These are phyloP conservation scores for Botrytis paeoniae DNA, from an alignment of 2,329 filamentous ascomycete species.

Conservation along the genomic window DNA sequence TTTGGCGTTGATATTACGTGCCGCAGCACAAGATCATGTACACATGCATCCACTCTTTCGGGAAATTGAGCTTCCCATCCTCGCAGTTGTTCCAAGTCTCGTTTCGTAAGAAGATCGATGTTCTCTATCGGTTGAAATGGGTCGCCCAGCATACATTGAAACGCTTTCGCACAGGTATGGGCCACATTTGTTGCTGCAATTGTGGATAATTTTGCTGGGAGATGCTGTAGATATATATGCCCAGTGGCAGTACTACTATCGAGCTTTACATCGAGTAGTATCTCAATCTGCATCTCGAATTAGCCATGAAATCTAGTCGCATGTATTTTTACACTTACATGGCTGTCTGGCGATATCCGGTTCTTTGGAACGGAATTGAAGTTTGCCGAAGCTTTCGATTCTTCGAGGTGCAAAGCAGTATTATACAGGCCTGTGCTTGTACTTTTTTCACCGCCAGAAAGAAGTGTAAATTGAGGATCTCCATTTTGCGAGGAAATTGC, in stretches of 20 bases:
- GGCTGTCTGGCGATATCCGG: not conserved
- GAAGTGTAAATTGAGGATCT: not conserved
- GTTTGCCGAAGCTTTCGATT: not conserved
- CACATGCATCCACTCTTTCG: constrained; percentile 17
- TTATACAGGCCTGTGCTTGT: not conserved
- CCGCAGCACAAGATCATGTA: constrained; percentile 20
- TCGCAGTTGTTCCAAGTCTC: constrained; percentile 19
- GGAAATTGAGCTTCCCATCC: constrained; percentile 23
- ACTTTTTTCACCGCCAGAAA: not conserved
- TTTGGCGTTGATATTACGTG: constrained; percentile 19
- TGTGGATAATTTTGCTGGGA: not conserved
- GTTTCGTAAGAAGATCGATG: constrained; percentile 1
- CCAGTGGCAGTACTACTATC: not conserved
- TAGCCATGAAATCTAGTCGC: constrained; percentile 26
- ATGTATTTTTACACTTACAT: not conserved
- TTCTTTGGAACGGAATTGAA: not conserved
- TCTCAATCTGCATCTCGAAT: constrained; percentile 38
- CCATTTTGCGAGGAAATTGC: not conserved
- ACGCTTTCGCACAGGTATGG: constrained; percentile 2
- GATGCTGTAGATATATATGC: constrained; percentile 32
- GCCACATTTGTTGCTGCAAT: constrained; percentile 14
- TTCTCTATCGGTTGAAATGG: not conserved
- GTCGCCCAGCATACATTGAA: not conserved
- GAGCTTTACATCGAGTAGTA: constrained; percentile 11
- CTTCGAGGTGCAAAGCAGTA: constrained; percentile 6